Conservation (phyloP, 306 rosid genomes). For the Cucurbita argyrosperma region DNA sequence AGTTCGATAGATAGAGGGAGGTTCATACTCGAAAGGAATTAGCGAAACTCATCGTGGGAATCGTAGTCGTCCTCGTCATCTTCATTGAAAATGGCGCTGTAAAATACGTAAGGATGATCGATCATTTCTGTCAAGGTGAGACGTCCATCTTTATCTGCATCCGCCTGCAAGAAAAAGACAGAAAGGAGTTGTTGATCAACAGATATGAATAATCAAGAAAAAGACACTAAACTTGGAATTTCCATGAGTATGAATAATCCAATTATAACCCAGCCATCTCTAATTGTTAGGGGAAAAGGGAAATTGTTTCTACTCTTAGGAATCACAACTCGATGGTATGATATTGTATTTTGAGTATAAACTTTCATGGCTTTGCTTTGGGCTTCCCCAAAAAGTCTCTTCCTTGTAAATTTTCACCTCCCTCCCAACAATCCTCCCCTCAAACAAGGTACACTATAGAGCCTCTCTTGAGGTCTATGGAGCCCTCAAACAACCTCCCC, state of each 20-base stretch:
- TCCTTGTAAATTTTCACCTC: too few relatives aligned
- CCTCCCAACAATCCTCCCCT: too few relatives aligned
- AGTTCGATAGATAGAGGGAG: not conserved
- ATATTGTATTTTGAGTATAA: too few relatives aligned
- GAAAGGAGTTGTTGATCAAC: not conserved
- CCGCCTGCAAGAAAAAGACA: slow-evolving; percentile 52
- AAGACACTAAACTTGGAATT: too few relatives aligned
- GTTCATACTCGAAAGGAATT: slow-evolving; percentile 4
- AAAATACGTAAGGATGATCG: slow-evolving; percentile 84
- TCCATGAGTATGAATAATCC: not conserved
- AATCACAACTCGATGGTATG: too few relatives aligned
- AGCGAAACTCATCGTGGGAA: slow-evolving; percentile 87
- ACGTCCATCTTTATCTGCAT: slow-evolving; percentile 76
- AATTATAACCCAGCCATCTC: not conserved
- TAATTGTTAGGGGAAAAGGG: not conserved
- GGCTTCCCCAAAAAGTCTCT: too few relatives aligned
- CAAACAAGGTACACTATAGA: too few relatives aligned
- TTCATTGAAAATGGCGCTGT: slow-evolving; percentile 76
- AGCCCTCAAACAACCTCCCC: too few relatives aligned
- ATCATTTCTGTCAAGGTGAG: slow-evolving; percentile 81
- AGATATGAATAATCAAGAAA: too few relatives aligned
- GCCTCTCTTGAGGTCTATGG: too few relatives aligned
- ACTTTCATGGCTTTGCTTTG: too few relatives aligned
- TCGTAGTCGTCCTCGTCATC: slow-evolving; percentile 60
- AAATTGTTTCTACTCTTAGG: not conserved